These are phyloP conservation scores for Allomyces javanicus DNA, from an alignment of 192 early-diverging fungal species.

Conservation along the genomic window DNA sequence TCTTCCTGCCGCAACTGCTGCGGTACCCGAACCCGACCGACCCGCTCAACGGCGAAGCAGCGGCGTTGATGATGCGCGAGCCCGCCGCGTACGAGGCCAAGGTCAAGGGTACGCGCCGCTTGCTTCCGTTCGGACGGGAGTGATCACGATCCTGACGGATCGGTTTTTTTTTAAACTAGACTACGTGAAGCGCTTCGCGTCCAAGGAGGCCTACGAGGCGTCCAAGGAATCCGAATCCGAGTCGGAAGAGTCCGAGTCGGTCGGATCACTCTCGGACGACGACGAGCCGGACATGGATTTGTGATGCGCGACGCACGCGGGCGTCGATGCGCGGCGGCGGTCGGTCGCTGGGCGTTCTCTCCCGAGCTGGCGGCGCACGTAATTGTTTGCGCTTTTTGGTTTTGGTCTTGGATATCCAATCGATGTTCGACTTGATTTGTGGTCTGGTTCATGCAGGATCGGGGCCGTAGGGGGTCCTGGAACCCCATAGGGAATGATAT, in stretches of 20 bases:
- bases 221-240: constrained; percentile 43
- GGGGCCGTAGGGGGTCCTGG: too few relatives aligned
- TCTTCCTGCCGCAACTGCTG: constrained; percentile 91
- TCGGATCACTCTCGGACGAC: constrained; percentile 61
- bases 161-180: constrained; percentile 21
- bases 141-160: background rate
- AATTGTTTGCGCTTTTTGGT: too few relatives aligned
- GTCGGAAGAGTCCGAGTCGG: constrained; percentile 61
- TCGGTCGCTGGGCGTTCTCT: too few relatives aligned
- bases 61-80: constrained; percentile 91
- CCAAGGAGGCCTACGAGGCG: constrained; percentile 66
- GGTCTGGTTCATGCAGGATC: too few relatives aligned
- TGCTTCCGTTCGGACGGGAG: background rate
- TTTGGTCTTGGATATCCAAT: too few relatives aligned
- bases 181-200: constrained; percentile 61
- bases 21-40: constrained; percentile 99
- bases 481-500: too few relatives aligned
- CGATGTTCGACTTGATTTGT: too few relatives aligned
- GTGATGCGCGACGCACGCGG: constrained; percentile 9
- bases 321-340: too few relatives aligned
- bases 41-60: constrained; percentile 96
- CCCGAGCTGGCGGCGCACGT: too few relatives aligned
- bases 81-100: constrained; percentile 70
- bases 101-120: constrained; percentile 54
- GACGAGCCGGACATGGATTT: constrained; percentile 67